phyloP scores from a whole-genome alignment of 345 rosid genomes.

The Salix exigua region DNA sequence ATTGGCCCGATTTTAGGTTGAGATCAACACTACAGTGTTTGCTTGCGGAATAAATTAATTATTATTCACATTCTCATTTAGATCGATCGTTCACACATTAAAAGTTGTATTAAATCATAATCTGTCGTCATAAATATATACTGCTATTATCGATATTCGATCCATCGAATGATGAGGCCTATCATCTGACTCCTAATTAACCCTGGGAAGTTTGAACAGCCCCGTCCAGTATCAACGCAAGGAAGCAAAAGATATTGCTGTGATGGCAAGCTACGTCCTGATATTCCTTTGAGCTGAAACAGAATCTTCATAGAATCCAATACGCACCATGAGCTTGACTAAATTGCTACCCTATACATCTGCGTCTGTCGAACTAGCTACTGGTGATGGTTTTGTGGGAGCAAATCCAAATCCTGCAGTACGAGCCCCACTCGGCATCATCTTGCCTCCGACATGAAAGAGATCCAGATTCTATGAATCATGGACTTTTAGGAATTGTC shows the following conservation, averaged over 20 bases:
- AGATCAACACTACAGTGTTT: no score
- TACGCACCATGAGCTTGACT: conserved; percentile 15
- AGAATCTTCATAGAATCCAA: conserved; percentile 13
- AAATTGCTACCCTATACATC: neutral
- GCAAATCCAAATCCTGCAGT: neutral
- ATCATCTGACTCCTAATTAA: neutral
- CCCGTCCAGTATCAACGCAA: neutral
- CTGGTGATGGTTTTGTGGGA: conserved; percentile 9
- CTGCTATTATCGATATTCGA: neutral
- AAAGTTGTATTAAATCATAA: neutral
- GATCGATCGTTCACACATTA: neutral
- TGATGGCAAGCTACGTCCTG: neutral
- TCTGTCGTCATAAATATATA: neutral
- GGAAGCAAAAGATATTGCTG: neutral
- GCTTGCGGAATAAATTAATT: no score
- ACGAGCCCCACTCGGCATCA: conserved; percentile 16
- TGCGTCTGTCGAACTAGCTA: neutral
- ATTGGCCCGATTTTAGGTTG: neutral
- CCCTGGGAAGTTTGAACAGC: neutral
- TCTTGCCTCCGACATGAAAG: conserved; percentile 9
- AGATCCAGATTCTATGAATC: neutral
- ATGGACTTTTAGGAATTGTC: neutral
- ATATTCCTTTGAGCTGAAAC: conserved; percentile 1
- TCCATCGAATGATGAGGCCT: neutral
- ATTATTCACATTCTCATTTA: neutral